Percentiles rank a stretch among this genome's conserved stretches.
Evolutionary conservation across 2,329 filamentous ascomycete species (phyloP).

Genomic region (Paecilomyces fulvus): DNA sequence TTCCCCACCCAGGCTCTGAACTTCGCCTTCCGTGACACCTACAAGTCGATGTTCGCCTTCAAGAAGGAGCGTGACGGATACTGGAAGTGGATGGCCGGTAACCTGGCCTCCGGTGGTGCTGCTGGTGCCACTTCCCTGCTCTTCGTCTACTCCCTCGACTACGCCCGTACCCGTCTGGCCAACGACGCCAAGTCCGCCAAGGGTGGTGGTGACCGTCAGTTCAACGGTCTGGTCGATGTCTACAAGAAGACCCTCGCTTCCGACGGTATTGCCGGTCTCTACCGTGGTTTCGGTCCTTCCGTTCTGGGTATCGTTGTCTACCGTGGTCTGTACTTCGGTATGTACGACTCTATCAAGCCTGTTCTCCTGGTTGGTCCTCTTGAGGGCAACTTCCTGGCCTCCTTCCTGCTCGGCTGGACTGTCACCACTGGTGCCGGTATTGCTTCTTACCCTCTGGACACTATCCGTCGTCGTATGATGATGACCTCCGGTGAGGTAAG

Average conservation of each 20-base stretch:
- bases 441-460: conserved; percentile 99
- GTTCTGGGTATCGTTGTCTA: conserved; percentile 99
- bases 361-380: conserved; percentile 86
- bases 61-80: conserved; percentile 99
- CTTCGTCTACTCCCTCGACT: conserved; percentile 99
- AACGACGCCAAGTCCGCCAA: conserved; percentile 99
- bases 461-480: conserved; percentile 99
- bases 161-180: conserved; percentile 99
- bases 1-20: conserved; percentile 99
- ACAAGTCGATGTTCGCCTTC: conserved; percentile 99
- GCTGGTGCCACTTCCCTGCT: conserved; percentile 99
- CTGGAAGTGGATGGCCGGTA: conserved; percentile 97
- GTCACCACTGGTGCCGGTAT: conserved; percentile 99
- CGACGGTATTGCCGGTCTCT: conserved; percentile 98
- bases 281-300: conserved; percentile 99
- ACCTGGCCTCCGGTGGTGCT: conserved; percentile 99
- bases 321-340: conserved; percentile 99
- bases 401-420: conserved; percentile 95
- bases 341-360: conserved; percentile 99
- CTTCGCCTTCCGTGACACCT: conserved; percentile 99
- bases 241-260: conserved; percentile 99
- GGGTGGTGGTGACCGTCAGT: conserved; percentile 91
- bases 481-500: conserved; percentile 78
- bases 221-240: conserved; percentile 99
- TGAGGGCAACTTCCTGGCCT: conserved; percentile 98